These are phyloP conservation scores for Mrakia gelida DNA, from an alignment of 768 basidiomycete genomes.

Conservation along the genomic window DNA sequence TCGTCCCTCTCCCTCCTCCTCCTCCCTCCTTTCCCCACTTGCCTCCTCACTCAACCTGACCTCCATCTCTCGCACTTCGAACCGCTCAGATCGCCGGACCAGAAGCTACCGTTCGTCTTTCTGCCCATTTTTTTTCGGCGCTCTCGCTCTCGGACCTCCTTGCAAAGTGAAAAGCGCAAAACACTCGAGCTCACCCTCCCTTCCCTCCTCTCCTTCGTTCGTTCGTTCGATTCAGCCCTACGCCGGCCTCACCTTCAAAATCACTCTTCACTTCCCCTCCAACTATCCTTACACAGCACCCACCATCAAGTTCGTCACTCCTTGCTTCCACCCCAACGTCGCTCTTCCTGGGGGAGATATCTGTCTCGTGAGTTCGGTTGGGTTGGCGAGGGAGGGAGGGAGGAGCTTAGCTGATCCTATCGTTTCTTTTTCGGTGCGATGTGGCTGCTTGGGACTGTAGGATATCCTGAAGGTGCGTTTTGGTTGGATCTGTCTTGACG, in stretches of 20 bases:
- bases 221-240: not conserved
- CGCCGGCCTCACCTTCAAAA: slow-evolving; percentile 63
- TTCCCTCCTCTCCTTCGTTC: not conserved
- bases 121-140: too few species aligned
- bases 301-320: slow-evolving; percentile 71
- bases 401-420: not conserved
- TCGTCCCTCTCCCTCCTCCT: too few species aligned
- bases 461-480: slow-evolving; percentile 72
- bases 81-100: not conserved
- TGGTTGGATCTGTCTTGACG: too few species aligned
- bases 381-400: too few species aligned
- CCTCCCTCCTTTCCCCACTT: too few species aligned
- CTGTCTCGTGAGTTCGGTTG: slow-evolving; percentile 50
- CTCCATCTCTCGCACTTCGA: too few species aligned
- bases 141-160: not conserved
- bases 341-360: slow-evolving; percentile 71
- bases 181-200: slow-evolving; percentile 12
- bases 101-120: not conserved
- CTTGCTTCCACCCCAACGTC: slow-evolving; percentile 67
- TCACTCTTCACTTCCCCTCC: slow-evolving; percentile 75
- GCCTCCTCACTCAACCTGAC: too few species aligned
- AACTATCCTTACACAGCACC: slow-evolving; percentile 87
- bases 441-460: not conserved
- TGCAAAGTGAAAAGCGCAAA: not conserved
- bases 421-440: not conserved